phyloP scores from a whole-genome alignment of 345 rosid species.

The Eucalyptus pauciflora region DNA sequence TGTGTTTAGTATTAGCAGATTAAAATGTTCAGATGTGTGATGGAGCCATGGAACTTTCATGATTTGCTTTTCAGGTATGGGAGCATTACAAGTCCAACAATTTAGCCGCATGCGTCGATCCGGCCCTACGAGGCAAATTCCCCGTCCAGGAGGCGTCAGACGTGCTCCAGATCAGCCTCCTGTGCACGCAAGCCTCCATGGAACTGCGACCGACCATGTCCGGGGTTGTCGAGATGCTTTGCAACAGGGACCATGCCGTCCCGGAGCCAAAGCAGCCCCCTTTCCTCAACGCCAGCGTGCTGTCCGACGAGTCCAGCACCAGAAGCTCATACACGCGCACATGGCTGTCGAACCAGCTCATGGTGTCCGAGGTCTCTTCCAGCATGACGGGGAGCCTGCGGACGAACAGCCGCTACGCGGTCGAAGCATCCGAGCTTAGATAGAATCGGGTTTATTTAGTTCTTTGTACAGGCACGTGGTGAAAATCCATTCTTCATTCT shows the following conservation, averaged over 20 bases:
- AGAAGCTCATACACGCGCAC: background rate
- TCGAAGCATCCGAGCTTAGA: background rate
- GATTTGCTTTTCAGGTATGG: conserved; percentile 40
- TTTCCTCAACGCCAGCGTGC: conserved; percentile 58
- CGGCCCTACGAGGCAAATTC: conserved; percentile 12
- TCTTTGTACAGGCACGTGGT: background rate
- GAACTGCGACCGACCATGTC: conserved; percentile 55
- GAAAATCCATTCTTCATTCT: background rate
- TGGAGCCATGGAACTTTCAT: background rate
- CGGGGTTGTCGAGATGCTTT: conserved; percentile 39
- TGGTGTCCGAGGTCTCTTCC: background rate
- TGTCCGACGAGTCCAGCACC: conserved; percentile 11
- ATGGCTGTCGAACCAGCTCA: background rate
- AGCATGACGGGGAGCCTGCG: background rate
- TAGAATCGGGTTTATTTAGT: background rate
- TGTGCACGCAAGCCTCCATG: conserved; percentile 67
- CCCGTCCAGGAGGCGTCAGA: conserved; percentile 28
- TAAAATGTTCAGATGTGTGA: background rate
- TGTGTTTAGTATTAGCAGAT: background rate
- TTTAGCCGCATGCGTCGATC: conserved; percentile 20
- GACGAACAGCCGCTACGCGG: background rate
- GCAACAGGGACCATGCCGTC: conserved; percentile 5
- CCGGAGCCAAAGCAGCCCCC: conserved; percentile 70
- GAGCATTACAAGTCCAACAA: conserved; percentile 32
- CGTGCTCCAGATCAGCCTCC: conserved; percentile 57